Evolutionary conservation across 148 eudicot species (phyloP).

Genomic region (Dianthus caryophyllus): DNA sequence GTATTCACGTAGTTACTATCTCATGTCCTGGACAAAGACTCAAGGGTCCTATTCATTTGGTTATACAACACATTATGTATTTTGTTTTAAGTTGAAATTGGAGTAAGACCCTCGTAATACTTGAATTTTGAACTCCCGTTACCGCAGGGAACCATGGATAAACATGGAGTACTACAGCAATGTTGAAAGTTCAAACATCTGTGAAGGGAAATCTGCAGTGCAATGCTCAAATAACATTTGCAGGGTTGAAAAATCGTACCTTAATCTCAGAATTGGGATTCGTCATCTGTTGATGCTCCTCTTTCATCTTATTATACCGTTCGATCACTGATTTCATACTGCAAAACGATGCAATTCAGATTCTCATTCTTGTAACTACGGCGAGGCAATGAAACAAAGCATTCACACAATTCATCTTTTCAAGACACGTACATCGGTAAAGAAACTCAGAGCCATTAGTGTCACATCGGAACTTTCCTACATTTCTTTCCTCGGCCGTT

Average conservation of each 20-base stretch:
- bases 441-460: too few relatives aligned
- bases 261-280: conserved; percentile 62
- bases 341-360: conserved; percentile 16
- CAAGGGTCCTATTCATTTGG: background rate
- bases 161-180: background rate
- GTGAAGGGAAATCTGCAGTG: background rate
- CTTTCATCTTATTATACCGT: conserved; percentile 62
- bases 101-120: background rate
- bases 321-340: conserved; percentile 75
- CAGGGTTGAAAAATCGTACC: conserved; percentile 32
- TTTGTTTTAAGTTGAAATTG: background rate
- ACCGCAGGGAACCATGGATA: background rate
- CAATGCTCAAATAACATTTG: background rate
- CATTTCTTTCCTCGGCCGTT: too few relatives aligned
- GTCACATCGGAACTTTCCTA: too few relatives aligned
- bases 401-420: too few relatives aligned
- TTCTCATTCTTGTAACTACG: too few relatives aligned
- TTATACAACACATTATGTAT: background rate
- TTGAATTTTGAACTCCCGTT: background rate
- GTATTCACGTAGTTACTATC: background rate
- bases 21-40: background rate
- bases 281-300: conserved; percentile 44
- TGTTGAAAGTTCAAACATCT: background rate
- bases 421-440: too few relatives aligned
- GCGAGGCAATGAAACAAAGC: too few relatives aligned